A percentile compares a stretch with the other conserved stretches of the same genome.
Evolutionary conservation across 1,284 basidiomycete genomes (phyloP).

Genomic region (Malassezia vespertilionis): DNA sequence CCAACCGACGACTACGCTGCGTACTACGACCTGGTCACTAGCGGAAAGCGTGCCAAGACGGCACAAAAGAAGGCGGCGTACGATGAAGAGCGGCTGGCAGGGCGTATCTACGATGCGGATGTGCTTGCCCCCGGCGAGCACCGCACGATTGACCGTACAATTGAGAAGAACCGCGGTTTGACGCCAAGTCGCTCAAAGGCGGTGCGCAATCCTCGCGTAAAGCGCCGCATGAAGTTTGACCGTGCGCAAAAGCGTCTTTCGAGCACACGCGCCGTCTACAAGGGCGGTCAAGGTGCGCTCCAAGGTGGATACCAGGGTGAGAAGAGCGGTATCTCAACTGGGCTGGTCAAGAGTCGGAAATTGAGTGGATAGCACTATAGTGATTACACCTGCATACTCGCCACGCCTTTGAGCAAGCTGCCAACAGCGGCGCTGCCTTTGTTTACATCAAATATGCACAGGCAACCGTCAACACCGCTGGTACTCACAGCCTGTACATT

Average conservation of each 20-base stretch:
- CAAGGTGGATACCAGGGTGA: constrained; percentile 45
- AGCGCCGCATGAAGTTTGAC: constrained; percentile 45
- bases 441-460: constrained; percentile 79
- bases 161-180: constrained; percentile 46
- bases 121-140: constrained; percentile 37
- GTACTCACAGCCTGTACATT: constrained; percentile 70
- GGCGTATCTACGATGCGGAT: constrained; percentile 31
- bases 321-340: constrained; percentile 39
- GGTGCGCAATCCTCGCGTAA: constrained; percentile 44
- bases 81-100: constrained; percentile 32
- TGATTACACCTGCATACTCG: constrained; percentile 22
- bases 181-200: constrained; percentile 38
- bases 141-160: constrained; percentile 38
- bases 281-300: constrained; percentile 39
- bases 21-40: constrained; percentile 42
- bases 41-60: constrained; percentile 25
- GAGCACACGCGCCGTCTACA: constrained; percentile 41
- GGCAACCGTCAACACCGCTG: constrained; percentile 83
- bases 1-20: constrained; percentile 30
- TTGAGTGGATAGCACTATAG: constrained; percentile 22
- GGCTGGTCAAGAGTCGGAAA: constrained; percentile 43
- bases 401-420: constrained; percentile 31
- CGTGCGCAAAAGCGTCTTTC: constrained; percentile 44
- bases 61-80: constrained; percentile 36
- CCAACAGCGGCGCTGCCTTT: constrained; percentile 47